Base-by-base conservation (phyloP, 2,329 filamentous ascomycete genomes). In the Ophiocordyceps camponoti-floridani region DNA sequence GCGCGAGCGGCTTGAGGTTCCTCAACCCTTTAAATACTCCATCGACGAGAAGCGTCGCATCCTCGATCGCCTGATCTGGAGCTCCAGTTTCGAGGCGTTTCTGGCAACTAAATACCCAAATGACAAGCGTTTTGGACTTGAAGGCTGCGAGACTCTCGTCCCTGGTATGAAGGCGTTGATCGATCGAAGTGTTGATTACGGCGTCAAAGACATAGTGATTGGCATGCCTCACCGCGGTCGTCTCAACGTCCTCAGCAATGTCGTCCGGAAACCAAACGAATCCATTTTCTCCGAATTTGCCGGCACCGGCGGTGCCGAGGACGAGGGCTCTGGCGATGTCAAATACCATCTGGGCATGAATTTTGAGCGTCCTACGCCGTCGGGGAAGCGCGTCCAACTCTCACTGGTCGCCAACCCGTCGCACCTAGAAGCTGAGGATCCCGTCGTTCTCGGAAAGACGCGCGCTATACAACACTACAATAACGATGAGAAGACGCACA, bases 321-420 rank as follows among this genome's bases (percentile, higher is more conserved):
- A 96, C 54, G 89, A 98, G 68, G 91, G 91, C 48, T 96, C 91
- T 47, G 91, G 91, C 56, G 91, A 98, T 63, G 91, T 98, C 66
- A 98, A 98, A 68, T 98, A 98, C 70, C 91, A 98, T 70, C 72
- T 98, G 57, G 91, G 91, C 60, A 98, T 98, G 91, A 98, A 98
- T 73, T 98, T 98, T 54, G 91, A 98, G 71, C 86, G 91, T 50
- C 91, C 91, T 45, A 98, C 91, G 10, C 91, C 91, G 47, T 96
- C 89, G 40, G 91, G 91, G 56, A 96, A 96, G 77, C 91, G 91
- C 51, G 91, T 98, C n/a, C 91, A 98, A 70, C 79, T 98, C 45
- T 98, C 91, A 49, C 78, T 98, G 43, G 91, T 98, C 48, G 91
- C 91, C 67, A 98, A 98, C 65, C 91, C 91, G 37, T 98, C 91